Evolutionary conservation across 2,329 filamentous ascomycete species (phyloP).

Genomic region (Neoarthrinium moseri): DNA sequence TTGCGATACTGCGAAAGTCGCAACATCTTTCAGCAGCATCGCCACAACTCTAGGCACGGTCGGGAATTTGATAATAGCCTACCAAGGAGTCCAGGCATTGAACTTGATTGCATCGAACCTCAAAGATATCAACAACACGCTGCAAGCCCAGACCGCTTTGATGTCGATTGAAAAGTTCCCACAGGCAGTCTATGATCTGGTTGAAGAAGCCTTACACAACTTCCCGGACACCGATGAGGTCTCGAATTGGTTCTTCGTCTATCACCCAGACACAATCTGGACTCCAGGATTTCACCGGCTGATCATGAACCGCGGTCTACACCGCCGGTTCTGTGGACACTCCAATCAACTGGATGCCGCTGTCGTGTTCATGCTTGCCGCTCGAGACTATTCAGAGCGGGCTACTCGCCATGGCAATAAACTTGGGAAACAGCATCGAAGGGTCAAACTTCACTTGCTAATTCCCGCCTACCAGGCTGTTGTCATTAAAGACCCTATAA

Average conservation of each 20-base stretch:
- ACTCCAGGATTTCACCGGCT: conserved; percentile 38
- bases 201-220: conserved; percentile 32
- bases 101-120: conserved; percentile 33
- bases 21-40: conserved; percentile 28
- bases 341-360: conserved; percentile 38
- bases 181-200: conserved; percentile 34
- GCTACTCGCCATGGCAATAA: conserved; percentile 14
- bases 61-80: conserved; percentile 32
- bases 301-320: conserved; percentile 30
- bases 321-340: conserved; percentile 35
- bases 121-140: conserved; percentile 29
- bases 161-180: conserved; percentile 35
- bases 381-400: conserved; percentile 23
- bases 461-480: conserved; percentile 38
- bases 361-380: conserved; percentile 38
- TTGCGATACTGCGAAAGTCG: conserved; percentile 29
- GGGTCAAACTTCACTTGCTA: conserved; percentile 33
- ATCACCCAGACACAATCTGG: conserved; percentile 40
- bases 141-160: conserved; percentile 34
- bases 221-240: conserved; percentile 28
- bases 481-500: conserved; percentile 33
- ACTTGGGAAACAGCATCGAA: conserved; percentile 9
- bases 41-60: conserved; percentile 30
- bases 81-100: conserved; percentile 33
- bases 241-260: conserved; percentile 38